Base-by-base conservation (phyloP, 2,329 filamentous ascomycete species). In the Aureobasidium pullulans region DNA sequence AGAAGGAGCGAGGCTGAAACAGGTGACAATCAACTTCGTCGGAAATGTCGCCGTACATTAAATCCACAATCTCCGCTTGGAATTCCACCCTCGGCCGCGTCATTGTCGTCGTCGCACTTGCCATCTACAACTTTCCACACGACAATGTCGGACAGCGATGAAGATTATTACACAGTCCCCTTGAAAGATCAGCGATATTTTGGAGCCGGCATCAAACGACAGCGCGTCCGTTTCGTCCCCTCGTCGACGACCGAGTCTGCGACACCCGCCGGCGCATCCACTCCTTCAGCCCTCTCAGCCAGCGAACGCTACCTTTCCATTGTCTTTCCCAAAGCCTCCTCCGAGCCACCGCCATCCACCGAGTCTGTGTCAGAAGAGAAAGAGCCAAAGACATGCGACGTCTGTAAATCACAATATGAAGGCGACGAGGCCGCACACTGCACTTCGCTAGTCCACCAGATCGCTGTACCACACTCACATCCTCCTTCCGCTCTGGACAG, bases 401-500 rank as follows among this genome's bases (percentile, higher is more conserved):
- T 53, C 13, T 60, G 57, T 36, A 54, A 53, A 16, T 19, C 16
- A n/a, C 32, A 43, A 36, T 58, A 49, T 4, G 3, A 31, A 16
- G 54, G 62, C 70, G 66, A 58, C n/a, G 28, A 58, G 16, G 57
- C 57, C 15, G 32, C 29, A 11, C 87, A 88, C 69, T 82, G 84
- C 66, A 76, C 80, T 29, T 86, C 82, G 34, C 78, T 89, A 58
- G 84, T 85, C 6, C 89, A 92, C 67, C 88, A 91, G 73, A 80
- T 88, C 39, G 85, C 82, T 62, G 76, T 90, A 1, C 71, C 77
- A 4, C 87, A 90, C 68, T 86, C 86, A 0, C 84, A 88, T 61
- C 86, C 87, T 6, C 88, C 88, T 1, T 90, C 87, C 0, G 80
- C 85, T 13, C 75, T 91, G 19, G 85, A 90, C 70, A 81, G 88